Conservation (phyloP, 1,139 yeast genomes). For the Saccharomyces hybrid region DNA sequence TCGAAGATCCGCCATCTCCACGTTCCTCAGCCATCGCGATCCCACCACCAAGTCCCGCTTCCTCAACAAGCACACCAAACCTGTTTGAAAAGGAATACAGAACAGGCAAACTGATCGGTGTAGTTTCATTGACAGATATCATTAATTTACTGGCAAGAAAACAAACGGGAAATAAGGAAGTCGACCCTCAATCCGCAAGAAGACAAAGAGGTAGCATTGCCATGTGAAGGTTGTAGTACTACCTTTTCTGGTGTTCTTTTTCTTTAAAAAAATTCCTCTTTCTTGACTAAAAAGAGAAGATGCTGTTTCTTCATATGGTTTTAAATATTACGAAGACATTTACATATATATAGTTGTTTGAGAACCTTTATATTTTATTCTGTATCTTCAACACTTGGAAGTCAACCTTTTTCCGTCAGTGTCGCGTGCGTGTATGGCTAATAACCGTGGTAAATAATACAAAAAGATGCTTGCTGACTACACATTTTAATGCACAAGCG, state of each 20-base stretch:
- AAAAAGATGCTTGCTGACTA: too few relatives aligned
- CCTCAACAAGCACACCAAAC: conserved; percentile 18
- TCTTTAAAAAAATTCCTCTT: background rate
- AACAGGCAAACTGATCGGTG: conserved; percentile 80
- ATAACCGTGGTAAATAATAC: too few relatives aligned
- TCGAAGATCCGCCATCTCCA: conserved; percentile 20
- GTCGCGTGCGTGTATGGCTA: background rate
- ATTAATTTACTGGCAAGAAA: conserved; percentile 71
- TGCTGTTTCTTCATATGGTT: background rate
- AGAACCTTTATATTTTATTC: background rate
- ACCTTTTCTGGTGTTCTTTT: background rate
- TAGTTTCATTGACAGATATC: conserved; percentile 83
- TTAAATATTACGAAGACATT: background rate
- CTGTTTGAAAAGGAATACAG: conserved; percentile 39
- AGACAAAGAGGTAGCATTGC: conserved; percentile 65
- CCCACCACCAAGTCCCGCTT: conserved; percentile 19
- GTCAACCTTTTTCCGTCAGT: background rate
- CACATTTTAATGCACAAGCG: too few relatives aligned
- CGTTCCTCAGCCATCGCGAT: conserved; percentile 7
- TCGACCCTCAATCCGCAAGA: conserved; percentile 80
- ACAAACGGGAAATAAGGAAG: conserved; percentile 50
- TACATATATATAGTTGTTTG: background rate
- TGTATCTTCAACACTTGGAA: background rate
- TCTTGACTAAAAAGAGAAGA: background rate
- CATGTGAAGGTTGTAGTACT: conserved; percentile 13